Conservation (phyloP, 352 stramenopile genomes). For the Stephanocyclus meneghinianus region DNA sequence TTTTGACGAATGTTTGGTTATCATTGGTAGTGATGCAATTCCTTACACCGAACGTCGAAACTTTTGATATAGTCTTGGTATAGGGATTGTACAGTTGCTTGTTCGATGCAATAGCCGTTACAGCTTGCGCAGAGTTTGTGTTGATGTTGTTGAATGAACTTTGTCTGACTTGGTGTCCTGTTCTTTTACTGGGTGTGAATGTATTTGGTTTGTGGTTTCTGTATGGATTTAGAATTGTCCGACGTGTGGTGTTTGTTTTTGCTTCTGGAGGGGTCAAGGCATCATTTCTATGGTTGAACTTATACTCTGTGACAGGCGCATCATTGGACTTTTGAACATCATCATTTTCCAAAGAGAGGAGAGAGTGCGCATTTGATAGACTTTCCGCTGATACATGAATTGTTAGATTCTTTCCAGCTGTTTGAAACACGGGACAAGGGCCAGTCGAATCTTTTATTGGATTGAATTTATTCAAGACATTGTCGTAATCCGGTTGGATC, state of each 20-base stretch:
- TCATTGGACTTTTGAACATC: not conserved
- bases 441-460: not conserved
- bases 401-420: not conserved
- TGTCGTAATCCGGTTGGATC: not conserved
- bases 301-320: not conserved
- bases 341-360: not conserved
- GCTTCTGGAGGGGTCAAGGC: not conserved
- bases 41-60: not conserved
- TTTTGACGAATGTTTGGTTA: constrained; percentile 17
- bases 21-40: not conserved
- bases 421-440: not conserved
- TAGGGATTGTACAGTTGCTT: constrained; percentile 49
- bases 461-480: not conserved
- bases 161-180: constrained; percentile 37
- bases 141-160: constrained; percentile 11
- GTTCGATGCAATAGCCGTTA: not conserved
- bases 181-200: constrained; percentile 21
- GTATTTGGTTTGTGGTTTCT: constrained; percentile 4
- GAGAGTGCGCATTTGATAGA: not conserved
- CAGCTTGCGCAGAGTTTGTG: constrained; percentile 1
- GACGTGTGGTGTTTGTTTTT: constrained; percentile 7
- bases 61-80: constrained; percentile 30
- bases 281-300: not conserved
- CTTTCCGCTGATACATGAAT: constrained; percentile 8
- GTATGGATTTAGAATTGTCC: constrained; percentile 38